Conservation (phyloP, 2,329 filamentous ascomycete genomes). For the Aureobasidium sp. region DNA sequence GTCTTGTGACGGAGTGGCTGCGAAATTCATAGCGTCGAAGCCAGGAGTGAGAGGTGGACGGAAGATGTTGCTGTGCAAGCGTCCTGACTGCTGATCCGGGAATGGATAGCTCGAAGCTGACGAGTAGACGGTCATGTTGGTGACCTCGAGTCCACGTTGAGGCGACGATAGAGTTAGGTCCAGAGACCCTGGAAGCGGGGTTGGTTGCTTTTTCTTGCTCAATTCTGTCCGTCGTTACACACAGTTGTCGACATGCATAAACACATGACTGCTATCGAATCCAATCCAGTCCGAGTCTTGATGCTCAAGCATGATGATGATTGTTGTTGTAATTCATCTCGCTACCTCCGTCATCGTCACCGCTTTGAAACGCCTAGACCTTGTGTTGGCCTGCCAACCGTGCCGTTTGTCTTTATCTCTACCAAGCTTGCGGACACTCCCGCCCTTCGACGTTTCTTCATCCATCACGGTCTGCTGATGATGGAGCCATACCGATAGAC, state of each 20-base stretch:
- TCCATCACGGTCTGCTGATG: background rate
- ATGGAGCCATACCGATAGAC: background rate
- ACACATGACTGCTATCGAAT: background rate
- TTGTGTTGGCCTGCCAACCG: slow-evolving; percentile 6
- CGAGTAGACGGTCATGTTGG: slow-evolving; percentile 4
- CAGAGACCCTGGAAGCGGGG: background rate
- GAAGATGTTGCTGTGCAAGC: slow-evolving; percentile 9
- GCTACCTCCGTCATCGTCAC: background rate
- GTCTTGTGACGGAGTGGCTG: slow-evolving; percentile 5
- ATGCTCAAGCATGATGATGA: background rate
- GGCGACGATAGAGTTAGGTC: background rate
- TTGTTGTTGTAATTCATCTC: slow-evolving; percentile 8
- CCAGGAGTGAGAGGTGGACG: slow-evolving; percentile 9
- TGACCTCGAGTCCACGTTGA: background rate
- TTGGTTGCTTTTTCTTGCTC: slow-evolving; percentile 7
- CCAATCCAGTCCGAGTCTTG: background rate
- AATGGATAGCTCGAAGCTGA: slow-evolving; percentile 1
- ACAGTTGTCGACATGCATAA: background rate
- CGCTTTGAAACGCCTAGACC: slow-evolving; percentile 2
- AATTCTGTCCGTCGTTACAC: background rate
- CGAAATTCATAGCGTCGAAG: background rate
- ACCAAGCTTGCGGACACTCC: background rate
- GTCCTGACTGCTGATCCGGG: background rate
- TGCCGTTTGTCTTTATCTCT: background rate
- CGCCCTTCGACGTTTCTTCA: background rate